These are phyloP conservation scores for Cyclostephanos tholiformis DNA, from an alignment of 108 stramenopile species.

Conservation along the genomic window DNA sequence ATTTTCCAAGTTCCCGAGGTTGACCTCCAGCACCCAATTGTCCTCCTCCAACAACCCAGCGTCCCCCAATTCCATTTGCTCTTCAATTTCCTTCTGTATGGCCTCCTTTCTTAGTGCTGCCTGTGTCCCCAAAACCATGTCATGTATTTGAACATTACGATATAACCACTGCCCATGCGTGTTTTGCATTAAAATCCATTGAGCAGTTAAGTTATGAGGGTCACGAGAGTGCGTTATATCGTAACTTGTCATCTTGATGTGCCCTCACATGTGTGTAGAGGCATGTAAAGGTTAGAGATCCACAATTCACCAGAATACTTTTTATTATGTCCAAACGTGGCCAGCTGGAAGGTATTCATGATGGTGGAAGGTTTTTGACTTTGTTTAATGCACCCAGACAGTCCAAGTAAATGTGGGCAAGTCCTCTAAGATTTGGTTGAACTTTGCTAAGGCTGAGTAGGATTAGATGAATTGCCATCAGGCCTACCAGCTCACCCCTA, in stretches of 20 bases:
- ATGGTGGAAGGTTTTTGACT: not conserved
- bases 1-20: not conserved
- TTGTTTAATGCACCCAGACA: slow-evolving; percentile 19
- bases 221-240: not conserved
- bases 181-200: slow-evolving; percentile 3
- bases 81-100: not conserved
- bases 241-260: slow-evolving; percentile 19
- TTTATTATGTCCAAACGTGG: slow-evolving; percentile 20
- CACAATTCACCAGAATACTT: slow-evolving; percentile 19
- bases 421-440: not conserved
- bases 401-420: slow-evolving; percentile 5
- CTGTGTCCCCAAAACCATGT: not conserved
- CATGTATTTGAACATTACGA: slow-evolving; percentile 16
- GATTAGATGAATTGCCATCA: slow-evolving; percentile 20
- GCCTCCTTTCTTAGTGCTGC: slow-evolving; percentile 7
- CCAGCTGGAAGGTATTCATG: slow-evolving; percentile 6
- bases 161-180: slow-evolving; percentile 4
- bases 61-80: slow-evolving; percentile 7
- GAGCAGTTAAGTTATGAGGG: slow-evolving; percentile 14
- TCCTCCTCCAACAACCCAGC: slow-evolving; percentile 9
- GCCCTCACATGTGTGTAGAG: slow-evolving; percentile 10
- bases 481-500: slow-evolving; percentile 27
- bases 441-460: slow-evolving; percentile 4
- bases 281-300: slow-evolving; percentile 4
- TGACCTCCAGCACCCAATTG: slow-evolving; percentile 5